phyloP scores from a whole-genome alignment of 441 rosid genomes.

The Kokia cookei region DNA sequence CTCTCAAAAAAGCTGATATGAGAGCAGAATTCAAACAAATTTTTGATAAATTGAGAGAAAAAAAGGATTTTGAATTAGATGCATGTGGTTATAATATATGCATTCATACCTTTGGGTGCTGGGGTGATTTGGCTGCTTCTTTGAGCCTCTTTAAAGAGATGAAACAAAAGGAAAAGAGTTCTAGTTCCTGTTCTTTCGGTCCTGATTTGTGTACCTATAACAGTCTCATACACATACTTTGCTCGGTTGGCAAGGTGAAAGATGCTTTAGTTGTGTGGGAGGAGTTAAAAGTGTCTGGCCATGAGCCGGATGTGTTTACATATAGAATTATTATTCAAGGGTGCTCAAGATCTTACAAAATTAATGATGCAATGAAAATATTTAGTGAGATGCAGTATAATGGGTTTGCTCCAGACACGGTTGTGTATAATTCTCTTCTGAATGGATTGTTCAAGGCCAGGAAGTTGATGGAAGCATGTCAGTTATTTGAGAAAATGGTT shows the following conservation, averaged over 20 bases:
- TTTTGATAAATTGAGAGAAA: constrained; percentile 39
- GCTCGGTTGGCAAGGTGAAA: constrained; percentile 61
- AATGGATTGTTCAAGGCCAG: constrained; percentile 82
- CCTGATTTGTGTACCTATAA: constrained; percentile 90
- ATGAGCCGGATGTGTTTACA: constrained; percentile 74
- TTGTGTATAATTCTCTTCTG: constrained; percentile 63
- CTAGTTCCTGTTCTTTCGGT: constrained; percentile 27
- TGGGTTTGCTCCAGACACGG: constrained; percentile 55
- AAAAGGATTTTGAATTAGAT: constrained; percentile 48
- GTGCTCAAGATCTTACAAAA: constrained; percentile 57
- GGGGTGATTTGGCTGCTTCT: constrained; percentile 65
- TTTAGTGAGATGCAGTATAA: constrained; percentile 70
- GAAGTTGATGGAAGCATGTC: constrained; percentile 73
- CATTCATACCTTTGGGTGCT: constrained; percentile 75
- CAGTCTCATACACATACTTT: constrained; percentile 65
- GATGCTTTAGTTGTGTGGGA: constrained; percentile 70
- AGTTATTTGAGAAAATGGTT: constrained; percentile 81
- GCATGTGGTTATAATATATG: constrained; percentile 70
- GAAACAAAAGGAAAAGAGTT: constrained; percentile 46
- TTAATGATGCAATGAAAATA: constrained; percentile 56
- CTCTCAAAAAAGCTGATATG: constrained; percentile 59
- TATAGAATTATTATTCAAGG: constrained; percentile 71
- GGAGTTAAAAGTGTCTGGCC: constrained; percentile 76
- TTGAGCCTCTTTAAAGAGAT: constrained; percentile 71
- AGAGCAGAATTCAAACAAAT: constrained; percentile 45